Conservation (phyloP, 176 grass and related monocot genomes). For the Cenchrus purpureus region DNA sequence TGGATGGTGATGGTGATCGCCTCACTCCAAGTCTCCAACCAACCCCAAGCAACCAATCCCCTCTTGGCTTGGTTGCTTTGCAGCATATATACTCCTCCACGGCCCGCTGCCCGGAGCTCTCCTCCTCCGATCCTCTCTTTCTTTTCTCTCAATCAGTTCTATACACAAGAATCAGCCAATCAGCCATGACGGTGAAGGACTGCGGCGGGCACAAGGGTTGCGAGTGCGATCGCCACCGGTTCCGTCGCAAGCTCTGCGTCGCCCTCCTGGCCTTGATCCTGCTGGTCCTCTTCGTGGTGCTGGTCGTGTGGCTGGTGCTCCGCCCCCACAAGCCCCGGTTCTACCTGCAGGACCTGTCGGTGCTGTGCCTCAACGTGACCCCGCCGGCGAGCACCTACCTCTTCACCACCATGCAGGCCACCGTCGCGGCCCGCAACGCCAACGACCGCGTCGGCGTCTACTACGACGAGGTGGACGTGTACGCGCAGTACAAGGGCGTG, state of each 20-base stretch:
- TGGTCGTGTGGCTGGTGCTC: slow-evolving; percentile 60
- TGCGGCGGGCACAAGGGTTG: slow-evolving; percentile 58
- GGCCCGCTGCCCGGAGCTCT: not conserved
- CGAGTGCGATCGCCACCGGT: slow-evolving; percentile 30
- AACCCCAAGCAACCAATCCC: not conserved
- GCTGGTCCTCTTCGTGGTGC: slow-evolving; percentile 34
- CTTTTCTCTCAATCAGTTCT: not conserved
- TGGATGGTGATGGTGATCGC: slow-evolving; percentile 15
- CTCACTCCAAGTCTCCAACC: not conserved
- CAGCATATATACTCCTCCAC: slow-evolving; percentile 32
- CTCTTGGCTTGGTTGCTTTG: not conserved
- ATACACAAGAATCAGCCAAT: not conserved
- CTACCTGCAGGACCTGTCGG: slow-evolving; percentile 78
- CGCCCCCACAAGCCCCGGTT: slow-evolving; percentile 63
- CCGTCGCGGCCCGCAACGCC: slow-evolving; percentile 48
- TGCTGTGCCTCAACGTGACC: slow-evolving; percentile 78
- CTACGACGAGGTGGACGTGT: slow-evolving; percentile 72
- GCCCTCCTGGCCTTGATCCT: not conserved
- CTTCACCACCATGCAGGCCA: slow-evolving; percentile 69
- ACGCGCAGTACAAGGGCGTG: slow-evolving; percentile 61
- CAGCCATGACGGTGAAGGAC: slow-evolving; percentile 50
- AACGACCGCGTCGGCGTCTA: slow-evolving; percentile 66
- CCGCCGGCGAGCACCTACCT: slow-evolving; percentile 64
- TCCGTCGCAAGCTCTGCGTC: not conserved
- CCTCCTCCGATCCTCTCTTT: not conserved